These are phyloP conservation scores for Phytopythium sindhum DNA, from an alignment of 352 stramenopile genomes.

Conservation along the genomic window DNA sequence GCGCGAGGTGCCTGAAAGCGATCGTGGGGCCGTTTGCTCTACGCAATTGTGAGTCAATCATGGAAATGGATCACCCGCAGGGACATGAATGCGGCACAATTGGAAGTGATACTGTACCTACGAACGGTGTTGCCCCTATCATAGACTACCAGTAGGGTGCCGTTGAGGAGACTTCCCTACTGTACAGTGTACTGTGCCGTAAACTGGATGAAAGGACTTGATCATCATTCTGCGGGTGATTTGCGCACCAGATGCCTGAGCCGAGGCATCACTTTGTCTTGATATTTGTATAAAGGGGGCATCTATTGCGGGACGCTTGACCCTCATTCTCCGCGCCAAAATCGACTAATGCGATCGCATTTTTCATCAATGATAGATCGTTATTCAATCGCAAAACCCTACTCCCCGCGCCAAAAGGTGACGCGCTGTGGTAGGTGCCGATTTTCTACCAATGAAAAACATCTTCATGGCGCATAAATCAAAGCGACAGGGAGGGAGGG, in stretches of 20 bases:
- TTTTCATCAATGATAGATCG: slow-evolving; percentile 1
- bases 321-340: background rate
- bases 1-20: background rate
- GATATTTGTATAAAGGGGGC: background rate
- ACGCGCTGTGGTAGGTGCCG: background rate
- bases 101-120: no score
- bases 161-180: no score
- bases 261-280: background rate
- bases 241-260: background rate
- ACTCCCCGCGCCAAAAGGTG: background rate
- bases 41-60: no score
- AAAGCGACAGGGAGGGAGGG: slow-evolving; percentile 3
- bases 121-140: no score
- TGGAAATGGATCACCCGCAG: no score
- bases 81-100: no score
- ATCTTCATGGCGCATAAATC: background rate
- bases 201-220: background rate
- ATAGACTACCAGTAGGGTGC: no score
- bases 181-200: no score
- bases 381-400: background rate
- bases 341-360: slow-evolving; percentile 1
- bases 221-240: background rate
- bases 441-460: slow-evolving; percentile 4
- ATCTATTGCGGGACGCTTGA: background rate
- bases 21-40: background rate